Base-by-base conservation (phyloP, 2,329 filamentous ascomycete genomes). In the Phaeosphaeria sp. region DNA sequence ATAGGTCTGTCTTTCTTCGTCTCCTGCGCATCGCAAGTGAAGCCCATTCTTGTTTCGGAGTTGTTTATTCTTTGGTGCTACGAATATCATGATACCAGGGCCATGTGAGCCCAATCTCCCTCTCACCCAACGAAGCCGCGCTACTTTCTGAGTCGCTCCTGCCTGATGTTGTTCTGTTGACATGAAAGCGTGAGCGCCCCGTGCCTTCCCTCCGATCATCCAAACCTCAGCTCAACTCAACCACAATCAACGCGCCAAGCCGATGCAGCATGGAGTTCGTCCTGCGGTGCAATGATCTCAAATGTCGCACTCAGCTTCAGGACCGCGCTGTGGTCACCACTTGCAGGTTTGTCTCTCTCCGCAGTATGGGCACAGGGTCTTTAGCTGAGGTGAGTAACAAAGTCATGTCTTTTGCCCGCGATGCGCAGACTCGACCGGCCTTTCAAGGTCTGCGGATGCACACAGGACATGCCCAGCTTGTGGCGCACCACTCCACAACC, bases 291-390 rank as follows among this genome's bases (percentile, higher is more conserved):
- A 97, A 97, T 74, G 85, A 87, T 25, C 82, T 93, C 36, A 90
- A 88, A 60, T 97, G 94, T 71, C 86, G 91, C 47, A 81, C 80
- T 42, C 85, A 89, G 63, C 83, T 97, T 33, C 83, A 81, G 33
- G 87, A 91, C 42, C 83, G 85, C 61, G 93, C 92, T 11, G 84
- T 97, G 1, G 92, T 97, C 33, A 97, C 93, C 4, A 95, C 91
- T 15, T 98, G 93, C 86, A 92, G 90, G 92, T 91, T 74, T 66
- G 81, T 65, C 36, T 30, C 17, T 7, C 17, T 18, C 42, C n/a
- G 3, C 30, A 36, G 30, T 13, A 36, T 36, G 3, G 20, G 15
- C 25, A 24, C 18, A 11, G 8, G 18, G 27, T 42, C 52, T 44
- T 24, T 18, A 8, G 20, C 15, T 30, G n/a, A 42, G 40, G 63